Evolutionary conservation across 2,329 filamentous ascomycete genomes (phyloP).

Genomic region (Plenodomus tracheiphilus): DNA sequence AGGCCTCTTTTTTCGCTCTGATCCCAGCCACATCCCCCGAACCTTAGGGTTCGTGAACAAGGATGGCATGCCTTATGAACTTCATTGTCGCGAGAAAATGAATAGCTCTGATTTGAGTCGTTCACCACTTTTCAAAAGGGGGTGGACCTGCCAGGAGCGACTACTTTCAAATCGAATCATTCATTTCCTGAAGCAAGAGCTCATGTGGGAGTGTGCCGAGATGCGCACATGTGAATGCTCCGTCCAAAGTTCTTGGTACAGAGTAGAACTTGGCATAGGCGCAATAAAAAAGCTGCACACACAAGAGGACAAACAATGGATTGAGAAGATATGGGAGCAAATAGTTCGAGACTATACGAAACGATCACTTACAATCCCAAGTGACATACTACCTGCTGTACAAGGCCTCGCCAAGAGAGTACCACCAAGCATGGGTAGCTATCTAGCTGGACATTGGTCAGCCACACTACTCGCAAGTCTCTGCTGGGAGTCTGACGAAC

Average conservation of each 20-base stretch:
- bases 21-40: not conserved
- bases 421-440: conserved; percentile 1
- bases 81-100: not conserved
- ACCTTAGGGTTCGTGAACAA: not conserved
- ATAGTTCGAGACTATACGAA: conserved; percentile 1
- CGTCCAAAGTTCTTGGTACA: too few relatives aligned
- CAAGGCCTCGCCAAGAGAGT: conserved; percentile 7
- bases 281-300: not conserved
- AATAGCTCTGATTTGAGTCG: too few relatives aligned
- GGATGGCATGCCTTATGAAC: not conserved
- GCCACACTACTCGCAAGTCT: not conserved
- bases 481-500: not conserved
- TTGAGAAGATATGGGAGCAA: not conserved
- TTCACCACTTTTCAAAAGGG: not conserved
- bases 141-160: conserved; percentile 3
- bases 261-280: not conserved
- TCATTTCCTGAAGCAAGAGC: not conserved
- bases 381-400: conserved; percentile 9
- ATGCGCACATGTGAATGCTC: not conserved
- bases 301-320: not conserved
- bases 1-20: conserved; percentile 1
- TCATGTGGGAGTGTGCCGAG: not conserved
- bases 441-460: conserved; percentile 10
- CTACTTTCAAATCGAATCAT: conserved; percentile 1
- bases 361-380: conserved; percentile 2